Evolutionary conservation across 2,329 filamentous ascomycete genomes (phyloP).

Genomic region (Aspergillus bombycis): DNA sequence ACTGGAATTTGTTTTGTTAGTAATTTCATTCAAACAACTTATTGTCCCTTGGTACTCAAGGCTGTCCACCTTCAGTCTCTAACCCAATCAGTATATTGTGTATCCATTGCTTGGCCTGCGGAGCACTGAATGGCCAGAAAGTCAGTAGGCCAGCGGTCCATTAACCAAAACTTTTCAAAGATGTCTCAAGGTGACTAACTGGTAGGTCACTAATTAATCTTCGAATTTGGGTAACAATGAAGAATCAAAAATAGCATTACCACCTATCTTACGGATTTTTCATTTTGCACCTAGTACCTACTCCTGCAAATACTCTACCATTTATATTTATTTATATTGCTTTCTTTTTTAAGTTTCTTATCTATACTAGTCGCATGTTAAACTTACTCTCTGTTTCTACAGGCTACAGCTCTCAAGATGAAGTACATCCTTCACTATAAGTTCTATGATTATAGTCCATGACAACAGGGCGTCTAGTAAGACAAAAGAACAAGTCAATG

Average conservation of each 20-base stretch:
- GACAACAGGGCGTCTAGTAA: no score
- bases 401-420: background rate
- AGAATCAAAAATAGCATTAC: background rate
- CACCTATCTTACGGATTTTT: no score
- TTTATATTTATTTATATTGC: background rate
- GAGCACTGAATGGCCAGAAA: background rate
- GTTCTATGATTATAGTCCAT: background rate
- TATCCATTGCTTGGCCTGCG: slow-evolving; percentile 4
- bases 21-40: background rate
- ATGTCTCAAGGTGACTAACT: slow-evolving; percentile 11
- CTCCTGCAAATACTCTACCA: background rate
- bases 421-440: background rate
- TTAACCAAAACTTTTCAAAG: background rate
- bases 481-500: no score
- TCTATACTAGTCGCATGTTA: background rate
- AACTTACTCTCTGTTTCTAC: background rate
- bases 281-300: background rate
- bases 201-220: background rate
- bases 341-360: background rate
- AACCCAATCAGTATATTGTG: slow-evolving; percentile 6
- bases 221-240: background rate
- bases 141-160: slow-evolving; percentile 12
- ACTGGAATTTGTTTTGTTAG: background rate
- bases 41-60: slow-evolving; percentile 7
- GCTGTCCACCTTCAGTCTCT: slow-evolving; percentile 5